Conservation (phyloP, 495 filamentous ascomycete species). For the Cercophora newfieldiana region DNA sequence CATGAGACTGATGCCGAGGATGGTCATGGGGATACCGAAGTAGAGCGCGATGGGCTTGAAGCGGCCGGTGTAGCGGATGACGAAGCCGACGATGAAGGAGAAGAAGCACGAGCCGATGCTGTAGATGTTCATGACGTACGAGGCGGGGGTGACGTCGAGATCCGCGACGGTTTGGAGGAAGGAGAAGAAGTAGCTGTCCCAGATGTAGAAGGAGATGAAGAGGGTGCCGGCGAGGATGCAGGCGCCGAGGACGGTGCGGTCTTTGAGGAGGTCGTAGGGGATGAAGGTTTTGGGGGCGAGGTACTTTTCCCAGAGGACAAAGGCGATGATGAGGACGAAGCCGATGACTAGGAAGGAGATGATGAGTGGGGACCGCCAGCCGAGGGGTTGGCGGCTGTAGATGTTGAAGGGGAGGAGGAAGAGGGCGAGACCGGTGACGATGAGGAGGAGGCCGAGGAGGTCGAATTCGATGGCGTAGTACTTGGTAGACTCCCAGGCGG, state of each 20-base stretch:
- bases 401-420: slow-evolving; percentile 56
- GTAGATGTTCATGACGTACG: slow-evolving; percentile 69
- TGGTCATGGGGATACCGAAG: slow-evolving; percentile 63
- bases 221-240: slow-evolving; percentile 54
- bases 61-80: slow-evolving; percentile 56
- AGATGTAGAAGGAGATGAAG: slow-evolving; percentile 67
- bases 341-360: slow-evolving; percentile 57
- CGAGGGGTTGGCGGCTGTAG: slow-evolving; percentile 40
- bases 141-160: slow-evolving; percentile 55
- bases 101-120: slow-evolving; percentile 67
- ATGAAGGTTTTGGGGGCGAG: slow-evolving; percentile 60
- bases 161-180: slow-evolving; percentile 73
- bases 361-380: slow-evolving; percentile 55
- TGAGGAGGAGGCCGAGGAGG: slow-evolving; percentile 46
- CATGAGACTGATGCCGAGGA: slow-evolving; percentile 69
- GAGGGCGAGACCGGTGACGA: slow-evolving; percentile 42
- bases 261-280: slow-evolving; percentile 57
- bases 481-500: slow-evolving; percentile 44
- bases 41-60: slow-evolving; percentile 64
- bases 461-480: slow-evolving; percentile 60
- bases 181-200: slow-evolving; percentile 65
- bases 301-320: slow-evolving; percentile 56
- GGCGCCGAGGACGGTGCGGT: slow-evolving; percentile 67
- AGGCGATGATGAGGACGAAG: slow-evolving; percentile 51
- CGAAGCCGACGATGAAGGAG: slow-evolving; percentile 54